A percentile compares a stretch with the other conserved stretches of the same genome.
These are phyloP conservation scores for Silene vulgaris DNA, from an alignment of 179 eudicot genomes.

Conservation along the genomic window DNA sequence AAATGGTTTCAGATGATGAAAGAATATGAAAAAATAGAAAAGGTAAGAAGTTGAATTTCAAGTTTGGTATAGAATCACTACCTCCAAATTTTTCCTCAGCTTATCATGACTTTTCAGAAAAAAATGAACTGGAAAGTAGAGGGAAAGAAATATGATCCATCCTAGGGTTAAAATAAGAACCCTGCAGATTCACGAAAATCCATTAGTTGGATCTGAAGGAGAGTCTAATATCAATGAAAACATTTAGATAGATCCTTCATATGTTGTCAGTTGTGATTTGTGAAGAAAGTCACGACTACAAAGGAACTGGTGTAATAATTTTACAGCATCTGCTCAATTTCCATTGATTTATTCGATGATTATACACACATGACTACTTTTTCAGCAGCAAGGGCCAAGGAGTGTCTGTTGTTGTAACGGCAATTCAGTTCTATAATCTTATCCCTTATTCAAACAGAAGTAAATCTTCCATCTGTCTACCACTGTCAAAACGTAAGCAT, in stretches of 20 bases:
- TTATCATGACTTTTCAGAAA: constrained; percentile 70
- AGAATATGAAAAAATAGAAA: not conserved
- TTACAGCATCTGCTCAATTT: too few species aligned
- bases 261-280: not conserved
- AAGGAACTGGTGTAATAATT: too few species aligned
- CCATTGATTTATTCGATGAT: too few species aligned
- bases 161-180: constrained; percentile 61
- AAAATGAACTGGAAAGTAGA: constrained; percentile 77
- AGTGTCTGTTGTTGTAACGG: too few species aligned
- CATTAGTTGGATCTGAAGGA: not conserved
- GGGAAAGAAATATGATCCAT: constrained; percentile 83
- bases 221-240: not conserved
- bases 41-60: not conserved
- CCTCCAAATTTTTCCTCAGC: constrained; percentile 73
- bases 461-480: too few species aligned
- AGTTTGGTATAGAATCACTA: constrained; percentile 23
- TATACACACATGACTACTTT: too few species aligned
- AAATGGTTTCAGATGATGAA: not conserved
- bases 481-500: too few species aligned
- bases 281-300: not conserved
- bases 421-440: too few species aligned
- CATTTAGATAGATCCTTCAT: not conserved
- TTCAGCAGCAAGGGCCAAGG: too few species aligned
- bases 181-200: constrained; percentile 38
- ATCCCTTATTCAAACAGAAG: too few species aligned